Conservation (phyloP, 805 yeast species). For the Zygotorulaspora danielsina region DNA sequence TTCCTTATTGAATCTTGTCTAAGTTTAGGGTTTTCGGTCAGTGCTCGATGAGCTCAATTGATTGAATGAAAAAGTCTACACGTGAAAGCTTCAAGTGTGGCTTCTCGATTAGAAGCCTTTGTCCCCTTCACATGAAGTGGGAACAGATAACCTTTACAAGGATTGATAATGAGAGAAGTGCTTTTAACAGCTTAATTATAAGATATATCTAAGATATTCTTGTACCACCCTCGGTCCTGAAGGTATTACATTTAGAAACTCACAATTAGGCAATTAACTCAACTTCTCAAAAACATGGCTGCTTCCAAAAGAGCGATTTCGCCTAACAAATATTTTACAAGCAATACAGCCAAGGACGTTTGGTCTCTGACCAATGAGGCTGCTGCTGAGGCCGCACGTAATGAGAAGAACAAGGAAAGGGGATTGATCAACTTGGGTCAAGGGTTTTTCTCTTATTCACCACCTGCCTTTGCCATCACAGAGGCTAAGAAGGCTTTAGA, state of each 20-base stretch:
- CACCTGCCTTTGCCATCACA: conserved; percentile 85
- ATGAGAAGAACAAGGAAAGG: conserved; percentile 52
- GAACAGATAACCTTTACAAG: neutral
- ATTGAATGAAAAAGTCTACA: too few relatives aligned
- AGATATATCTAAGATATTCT: too few relatives aligned
- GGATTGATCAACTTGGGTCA: conserved; percentile 89
- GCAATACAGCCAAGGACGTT: conserved; percentile 73
- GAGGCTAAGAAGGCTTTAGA: conserved; percentile 77
- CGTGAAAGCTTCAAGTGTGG: too few relatives aligned
- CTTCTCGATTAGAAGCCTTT: neutral
- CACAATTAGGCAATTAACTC: neutral
- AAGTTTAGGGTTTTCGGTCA: too few relatives aligned
- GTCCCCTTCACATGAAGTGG: too few relatives aligned
- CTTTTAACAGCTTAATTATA: too few relatives aligned
- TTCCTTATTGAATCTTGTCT: neutral
- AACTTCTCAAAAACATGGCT: conserved; percentile 10
- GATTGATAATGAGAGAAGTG: neutral
- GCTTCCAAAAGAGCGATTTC: conserved; percentile 17
- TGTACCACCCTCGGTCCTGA: too few relatives aligned
- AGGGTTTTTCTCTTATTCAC: conserved; percentile 94
- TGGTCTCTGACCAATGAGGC: conserved; percentile 96
- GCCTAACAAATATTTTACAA: conserved; percentile 49
- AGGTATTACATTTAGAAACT: neutral
- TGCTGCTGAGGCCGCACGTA: conserved; percentile 70
- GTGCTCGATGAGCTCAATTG: too few relatives aligned